Base-by-base conservation (phyloP, 495 filamentous ascomycete genomes). In the Letharia columbiana region DNA sequence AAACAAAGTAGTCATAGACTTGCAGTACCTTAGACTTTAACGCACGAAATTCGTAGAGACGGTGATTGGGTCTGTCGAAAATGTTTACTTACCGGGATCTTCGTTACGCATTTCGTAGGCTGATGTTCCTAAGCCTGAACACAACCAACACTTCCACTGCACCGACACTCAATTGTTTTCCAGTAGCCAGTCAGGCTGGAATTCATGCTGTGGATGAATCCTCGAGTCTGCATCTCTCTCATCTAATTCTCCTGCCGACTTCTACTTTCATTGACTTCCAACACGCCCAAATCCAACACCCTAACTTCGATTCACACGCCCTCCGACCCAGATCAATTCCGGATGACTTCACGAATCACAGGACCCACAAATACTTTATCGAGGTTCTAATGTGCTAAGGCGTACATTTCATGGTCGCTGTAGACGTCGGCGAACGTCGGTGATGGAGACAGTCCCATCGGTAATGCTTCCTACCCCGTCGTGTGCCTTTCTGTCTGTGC, bases 371-470 rank as follows among this genome's bases (percentile, higher is more conserved):
- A 44, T 62, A 37, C 61, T 60, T 50, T 40, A 11, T 33, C 61
- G 39, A 61, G 58, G 52, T 61, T 56, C 54, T 60, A 40, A 70
- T 70, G 69, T 62, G 66, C 60, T 67, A 63, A 60, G 70, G 44
- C 60, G 47, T 42, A 15, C 28, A 63, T 56, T 57, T 60, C 39
- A 61, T 39, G 44, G 40, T 57, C 65, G 31, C 60, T 58, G 8
- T 61, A 44, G 60, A 65, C 45, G 65, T 58, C 42, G 41, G 57
- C 49, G 61, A 71, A 54, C 52, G 59, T 60, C 42, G 71, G 71
- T 62, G 60, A 73, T 73, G 71, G 71, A 73, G 66, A 65, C 63
- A 58, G 71, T 73, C 58, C 69, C 72, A 61, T 71, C 71, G 61
- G 71, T 74, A 69, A 49, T 44, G 41, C 49, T 31, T 40, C 63